These are phyloP conservation scores for Talaromyces albobiverticillius DNA, from an alignment of 2,329 filamentous ascomycete genomes.

Conservation along the genomic window DNA sequence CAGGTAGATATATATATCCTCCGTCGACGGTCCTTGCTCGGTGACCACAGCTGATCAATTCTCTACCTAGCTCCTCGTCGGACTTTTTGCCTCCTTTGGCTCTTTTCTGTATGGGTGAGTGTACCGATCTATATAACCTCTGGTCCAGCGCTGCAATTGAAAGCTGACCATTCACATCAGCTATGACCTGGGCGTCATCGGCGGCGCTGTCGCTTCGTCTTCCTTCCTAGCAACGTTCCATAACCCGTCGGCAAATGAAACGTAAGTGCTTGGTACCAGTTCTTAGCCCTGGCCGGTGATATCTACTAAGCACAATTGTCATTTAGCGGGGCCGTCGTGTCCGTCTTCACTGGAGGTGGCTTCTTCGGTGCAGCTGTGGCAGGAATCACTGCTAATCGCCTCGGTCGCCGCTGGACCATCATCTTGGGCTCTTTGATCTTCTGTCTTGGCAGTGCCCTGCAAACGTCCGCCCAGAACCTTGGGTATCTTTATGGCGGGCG, in stretches of 20 bases:
- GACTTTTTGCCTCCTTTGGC: conserved; percentile 12
- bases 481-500: conserved; percentile 64
- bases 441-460: conserved; percentile 60
- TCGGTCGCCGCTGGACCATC: conserved; percentile 3
- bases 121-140: no score
- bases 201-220: not conserved
- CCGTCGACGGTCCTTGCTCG: no score
- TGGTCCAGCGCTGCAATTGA: no score
- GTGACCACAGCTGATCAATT: no score
- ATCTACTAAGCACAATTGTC: no score
- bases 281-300: no score
- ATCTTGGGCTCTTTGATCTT: not conserved
- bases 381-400: not conserved
- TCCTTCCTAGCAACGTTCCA: not conserved
- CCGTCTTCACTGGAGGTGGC: conserved; percentile 1
- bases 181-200: not conserved
- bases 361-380: not conserved
- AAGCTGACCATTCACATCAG: no score
- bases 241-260: no score
- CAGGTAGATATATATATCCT: no score
- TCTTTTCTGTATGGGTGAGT: not conserved
- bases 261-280: no score
- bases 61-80: conserved; percentile 22
- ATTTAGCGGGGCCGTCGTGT: not conserved
- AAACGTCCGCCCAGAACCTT: conserved; percentile 63